Conservation (phyloP, 805 yeast species). For the Yarrowia sp. region DNA sequence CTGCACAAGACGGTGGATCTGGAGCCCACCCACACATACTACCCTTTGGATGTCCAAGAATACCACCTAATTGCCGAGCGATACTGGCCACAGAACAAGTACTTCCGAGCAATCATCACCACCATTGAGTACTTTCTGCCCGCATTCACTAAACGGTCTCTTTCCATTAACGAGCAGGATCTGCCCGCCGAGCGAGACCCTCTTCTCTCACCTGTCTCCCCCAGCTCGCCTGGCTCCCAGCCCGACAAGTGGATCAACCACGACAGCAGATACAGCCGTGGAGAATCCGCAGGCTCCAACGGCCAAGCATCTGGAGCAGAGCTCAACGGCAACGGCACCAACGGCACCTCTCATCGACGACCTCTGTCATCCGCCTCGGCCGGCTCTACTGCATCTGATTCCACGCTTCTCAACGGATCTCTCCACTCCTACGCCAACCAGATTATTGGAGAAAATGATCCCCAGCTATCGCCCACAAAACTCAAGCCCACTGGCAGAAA, state of each 20-base stretch:
- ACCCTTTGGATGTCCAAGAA: conserved; percentile 15
- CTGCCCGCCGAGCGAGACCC: conserved; percentile 15
- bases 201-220: conserved; percentile 19
- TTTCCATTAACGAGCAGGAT: conserved; percentile 10
- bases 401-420: conserved; percentile 12
- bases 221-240: conserved; percentile 19
- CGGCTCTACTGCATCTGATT: conserved; percentile 3
- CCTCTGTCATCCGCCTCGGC: conserved; percentile 18
- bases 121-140: conserved; percentile 17
- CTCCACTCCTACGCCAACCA: conserved; percentile 22
- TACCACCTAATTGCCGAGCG: conserved; percentile 13
- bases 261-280: conserved; percentile 21
- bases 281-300: background rate
- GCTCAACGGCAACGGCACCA: background rate
- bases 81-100: conserved; percentile 14
- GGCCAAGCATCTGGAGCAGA: background rate
- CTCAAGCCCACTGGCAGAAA: conserved; percentile 38
- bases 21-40: conserved; percentile 53
- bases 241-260: conserved; percentile 25
- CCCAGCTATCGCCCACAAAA: conserved; percentile 47
- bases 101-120: background rate
- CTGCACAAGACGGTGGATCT: conserved; percentile 66
- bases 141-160: conserved; percentile 3
- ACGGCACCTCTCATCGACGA: background rate
- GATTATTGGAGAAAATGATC: conserved; percentile 4